A percentile compares a stretch with the other conserved stretches of the same genome.
Conservation (phyloP, 352 stramenopile genomes). For the Pythium dissotocum region DNA sequence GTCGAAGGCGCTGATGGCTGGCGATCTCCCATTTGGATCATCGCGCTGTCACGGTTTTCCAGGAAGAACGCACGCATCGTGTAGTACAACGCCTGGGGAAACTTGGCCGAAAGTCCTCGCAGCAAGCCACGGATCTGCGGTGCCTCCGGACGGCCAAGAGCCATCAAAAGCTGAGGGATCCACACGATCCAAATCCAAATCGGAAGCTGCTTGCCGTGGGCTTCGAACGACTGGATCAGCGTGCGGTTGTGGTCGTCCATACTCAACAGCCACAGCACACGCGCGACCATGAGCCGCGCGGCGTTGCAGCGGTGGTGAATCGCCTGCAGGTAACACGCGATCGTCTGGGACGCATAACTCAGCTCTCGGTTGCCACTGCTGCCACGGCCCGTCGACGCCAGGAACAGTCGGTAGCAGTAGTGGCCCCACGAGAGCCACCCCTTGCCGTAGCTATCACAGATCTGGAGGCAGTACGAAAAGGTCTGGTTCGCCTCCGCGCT, state of each 20-base stretch:
- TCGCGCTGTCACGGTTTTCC: slow-evolving; percentile 93
- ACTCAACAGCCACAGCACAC: slow-evolving; percentile 90
- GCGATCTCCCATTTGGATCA: slow-evolving; percentile 33
- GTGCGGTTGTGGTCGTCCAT: slow-evolving; percentile 80
- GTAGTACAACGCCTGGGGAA: slow-evolving; percentile 98
- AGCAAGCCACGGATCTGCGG: slow-evolving; percentile 78
- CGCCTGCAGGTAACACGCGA: slow-evolving; percentile 93
- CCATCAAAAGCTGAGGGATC: slow-evolving; percentile 97
- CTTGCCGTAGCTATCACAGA: slow-evolving; percentile 92
- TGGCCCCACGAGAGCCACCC: slow-evolving; percentile 95
- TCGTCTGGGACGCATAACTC: slow-evolving; percentile 84
- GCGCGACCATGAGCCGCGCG: slow-evolving; percentile 87
- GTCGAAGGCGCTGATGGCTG: slow-evolving; percentile 23
- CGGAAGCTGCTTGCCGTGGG: slow-evolving; percentile 92
- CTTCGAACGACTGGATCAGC: slow-evolving; percentile 91
- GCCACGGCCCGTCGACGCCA: slow-evolving; percentile 45
- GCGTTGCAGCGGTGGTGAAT: slow-evolving; percentile 91
- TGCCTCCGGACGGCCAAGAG: slow-evolving; percentile 92
- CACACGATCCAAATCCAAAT: slow-evolving; percentile 99
- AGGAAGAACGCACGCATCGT: slow-evolving; percentile 98
- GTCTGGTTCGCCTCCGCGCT: slow-evolving; percentile 85
- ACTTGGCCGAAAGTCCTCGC: slow-evolving; percentile 88
- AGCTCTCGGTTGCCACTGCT: slow-evolving; percentile 41
- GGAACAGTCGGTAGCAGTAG: slow-evolving; percentile 88
- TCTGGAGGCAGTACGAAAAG: slow-evolving; percentile 91